A percentile compares a stretch with the other conserved stretches of the same genome.
These are phyloP conservation scores for Purpureocillium takamizusanense DNA, from an alignment of 2,329 filamentous ascomycete genomes.

Conservation along the genomic window DNA sequence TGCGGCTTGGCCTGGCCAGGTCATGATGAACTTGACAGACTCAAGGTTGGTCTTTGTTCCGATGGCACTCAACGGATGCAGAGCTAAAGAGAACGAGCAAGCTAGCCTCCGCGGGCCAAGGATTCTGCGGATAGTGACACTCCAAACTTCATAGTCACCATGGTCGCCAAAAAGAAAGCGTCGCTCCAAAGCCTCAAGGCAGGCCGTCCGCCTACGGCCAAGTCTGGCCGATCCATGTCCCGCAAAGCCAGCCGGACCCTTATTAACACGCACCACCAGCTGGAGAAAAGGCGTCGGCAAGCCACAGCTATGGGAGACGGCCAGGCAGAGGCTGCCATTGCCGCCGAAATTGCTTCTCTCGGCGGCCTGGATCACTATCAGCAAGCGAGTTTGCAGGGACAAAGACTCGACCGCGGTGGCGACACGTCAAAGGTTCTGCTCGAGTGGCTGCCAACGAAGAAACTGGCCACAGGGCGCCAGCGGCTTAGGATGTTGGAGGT, in stretches of 20 bases:
- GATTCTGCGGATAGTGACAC: neutral
- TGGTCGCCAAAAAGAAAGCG: constrained; percentile 38
- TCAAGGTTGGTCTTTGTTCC: too few relatives aligned
- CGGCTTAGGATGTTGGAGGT: constrained; percentile 71
- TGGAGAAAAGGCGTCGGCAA: constrained; percentile 53
- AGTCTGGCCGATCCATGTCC: constrained; percentile 47
- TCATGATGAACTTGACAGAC: too few relatives aligned
- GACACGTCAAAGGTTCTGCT: constrained; percentile 58
- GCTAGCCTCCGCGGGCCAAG: too few relatives aligned
- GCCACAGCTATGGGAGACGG: constrained; percentile 44
- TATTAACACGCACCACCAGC: constrained; percentile 57
- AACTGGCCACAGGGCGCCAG: constrained; percentile 14
- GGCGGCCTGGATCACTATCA: constrained; percentile 58
- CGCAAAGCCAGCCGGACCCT: constrained; percentile 54
- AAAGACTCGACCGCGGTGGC: constrained; percentile 55
- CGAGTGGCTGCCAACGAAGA: constrained; percentile 43
- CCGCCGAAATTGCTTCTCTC: constrained; percentile 44
- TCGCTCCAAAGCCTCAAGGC: constrained; percentile 32
- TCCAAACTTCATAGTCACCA: constrained; percentile 13
- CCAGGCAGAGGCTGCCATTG: constrained; percentile 33
- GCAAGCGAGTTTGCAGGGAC: constrained; percentile 59
- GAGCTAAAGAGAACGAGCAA: too few relatives aligned
- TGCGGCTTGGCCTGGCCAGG: too few relatives aligned
- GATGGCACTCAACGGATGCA: too few relatives aligned
- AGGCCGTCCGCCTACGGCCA: constrained; percentile 48